Evolutionary conservation across 176 grass and related monocot species (phyloP).

Genomic region (Cocos nucifera): DNA sequence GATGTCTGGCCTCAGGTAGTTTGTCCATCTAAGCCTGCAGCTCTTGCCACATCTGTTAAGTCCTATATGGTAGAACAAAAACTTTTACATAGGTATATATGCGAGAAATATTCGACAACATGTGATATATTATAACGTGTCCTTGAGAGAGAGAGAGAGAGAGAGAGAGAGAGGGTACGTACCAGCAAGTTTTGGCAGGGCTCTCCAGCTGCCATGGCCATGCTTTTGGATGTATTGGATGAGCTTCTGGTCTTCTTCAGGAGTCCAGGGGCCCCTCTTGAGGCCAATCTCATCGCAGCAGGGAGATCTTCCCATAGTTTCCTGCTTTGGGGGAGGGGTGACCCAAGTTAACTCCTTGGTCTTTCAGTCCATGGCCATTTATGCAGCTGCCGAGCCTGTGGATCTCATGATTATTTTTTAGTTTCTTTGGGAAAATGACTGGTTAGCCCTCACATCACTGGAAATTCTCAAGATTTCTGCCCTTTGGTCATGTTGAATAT

Average conservation of each 20-base stretch:
- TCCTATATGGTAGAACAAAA: conserved; percentile 7
- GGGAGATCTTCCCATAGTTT: conserved; percentile 28
- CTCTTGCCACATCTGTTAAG: conserved; percentile 47
- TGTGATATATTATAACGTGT: too few species aligned
- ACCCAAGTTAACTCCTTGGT: too few species aligned
- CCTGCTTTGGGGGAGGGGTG: not conserved
- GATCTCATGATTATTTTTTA: too few species aligned
- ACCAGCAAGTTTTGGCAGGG: conserved; percentile 34
- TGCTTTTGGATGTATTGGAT: conserved; percentile 26
- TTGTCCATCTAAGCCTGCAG: conserved; percentile 41
- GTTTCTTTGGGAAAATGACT: too few species aligned
- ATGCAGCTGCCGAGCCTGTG: too few species aligned
- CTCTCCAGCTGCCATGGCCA: conserved; percentile 33
- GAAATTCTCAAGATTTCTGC: too few species aligned
- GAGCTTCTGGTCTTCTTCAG: conserved; percentile 35
- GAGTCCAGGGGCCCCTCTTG: conserved; percentile 36
- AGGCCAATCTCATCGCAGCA: conserved; percentile 27
- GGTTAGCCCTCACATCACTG: too few species aligned
- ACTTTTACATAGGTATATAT: not conserved
- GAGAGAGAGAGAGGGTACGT: conserved; percentile 5
- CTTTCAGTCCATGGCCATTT: too few species aligned
- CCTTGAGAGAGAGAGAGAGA: conserved; percentile 8
- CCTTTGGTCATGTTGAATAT: too few species aligned
- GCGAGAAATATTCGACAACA: not conserved
- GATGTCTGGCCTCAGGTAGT: conserved; percentile 40